Evolutionary conservation across 441 rosid species (phyloP).

Genomic region (Bocquillonia castaneifolia): DNA sequence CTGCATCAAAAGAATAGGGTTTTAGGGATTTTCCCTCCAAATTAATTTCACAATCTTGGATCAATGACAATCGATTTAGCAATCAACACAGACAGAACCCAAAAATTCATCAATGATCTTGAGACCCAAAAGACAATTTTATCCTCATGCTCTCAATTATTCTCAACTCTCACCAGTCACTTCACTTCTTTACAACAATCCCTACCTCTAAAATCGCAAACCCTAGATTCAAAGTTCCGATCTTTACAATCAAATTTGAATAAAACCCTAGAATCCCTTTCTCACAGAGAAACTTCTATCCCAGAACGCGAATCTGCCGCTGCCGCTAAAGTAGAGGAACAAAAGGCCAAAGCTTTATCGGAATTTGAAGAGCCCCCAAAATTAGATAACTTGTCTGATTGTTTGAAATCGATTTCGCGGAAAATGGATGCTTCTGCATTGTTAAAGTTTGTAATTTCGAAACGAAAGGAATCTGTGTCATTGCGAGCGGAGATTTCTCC

Average conservation of each 20-base stretch:
- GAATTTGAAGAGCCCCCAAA: conserved; percentile 25
- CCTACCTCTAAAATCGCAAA: conserved; percentile 30
- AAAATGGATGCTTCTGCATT: conserved; percentile 43
- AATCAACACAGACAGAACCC: conserved; percentile 32
- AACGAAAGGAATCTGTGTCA: conserved; percentile 46
- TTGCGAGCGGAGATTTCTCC: conserved; percentile 40
- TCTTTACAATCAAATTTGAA: conserved; percentile 29
- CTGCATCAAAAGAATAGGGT: background rate
- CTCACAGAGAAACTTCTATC: conserved; percentile 34
- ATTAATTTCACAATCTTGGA: background rate
- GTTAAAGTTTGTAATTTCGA: conserved; percentile 35
- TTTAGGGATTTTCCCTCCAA: conserved; percentile 1
- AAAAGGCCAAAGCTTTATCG: conserved; percentile 32
- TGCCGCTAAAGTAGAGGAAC: conserved; percentile 24
- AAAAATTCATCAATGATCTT: conserved; percentile 39
- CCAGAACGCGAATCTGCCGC: conserved; percentile 42
- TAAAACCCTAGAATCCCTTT: conserved; percentile 33
- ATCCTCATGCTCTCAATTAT: conserved; percentile 41
- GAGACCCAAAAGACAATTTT: conserved; percentile 36
- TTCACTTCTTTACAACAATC: conserved; percentile 39
- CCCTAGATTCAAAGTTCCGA: conserved; percentile 40
- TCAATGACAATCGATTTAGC: conserved; percentile 33
- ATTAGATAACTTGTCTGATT: conserved; percentile 26
- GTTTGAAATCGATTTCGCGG: conserved; percentile 33
- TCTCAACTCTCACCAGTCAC: conserved; percentile 37